These are phyloP conservation scores for Mucor ambiguus DNA, from an alignment of 371 early-diverging fungal genomes.

Conservation along the genomic window DNA sequence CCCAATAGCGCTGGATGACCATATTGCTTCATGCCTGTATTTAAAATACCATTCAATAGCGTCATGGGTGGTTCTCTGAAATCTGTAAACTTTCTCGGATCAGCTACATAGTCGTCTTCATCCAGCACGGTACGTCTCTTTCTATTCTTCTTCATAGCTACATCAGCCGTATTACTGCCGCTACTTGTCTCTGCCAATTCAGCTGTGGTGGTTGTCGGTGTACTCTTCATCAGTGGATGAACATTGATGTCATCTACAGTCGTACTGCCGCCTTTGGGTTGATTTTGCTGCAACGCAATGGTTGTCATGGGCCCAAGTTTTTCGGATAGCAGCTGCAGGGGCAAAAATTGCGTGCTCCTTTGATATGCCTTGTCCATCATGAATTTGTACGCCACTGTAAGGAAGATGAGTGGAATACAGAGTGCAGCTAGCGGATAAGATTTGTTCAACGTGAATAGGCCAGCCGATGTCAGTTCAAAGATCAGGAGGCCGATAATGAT, in stretches of 20 bases:
- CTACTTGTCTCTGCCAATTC: no score
- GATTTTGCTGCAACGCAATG: slow-evolving; percentile 3
- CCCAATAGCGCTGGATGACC: slow-evolving; percentile 74
- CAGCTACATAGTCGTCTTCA: slow-evolving; percentile 74
- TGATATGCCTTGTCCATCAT: slow-evolving; percentile 61
- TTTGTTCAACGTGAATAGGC: slow-evolving; percentile 67
- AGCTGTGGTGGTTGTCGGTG: neutral
- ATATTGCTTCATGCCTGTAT: slow-evolving; percentile 75
- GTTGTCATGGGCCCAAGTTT: slow-evolving; percentile 44
- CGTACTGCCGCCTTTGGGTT: neutral
- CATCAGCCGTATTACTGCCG: neutral
- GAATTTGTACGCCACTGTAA: slow-evolving; percentile 58
- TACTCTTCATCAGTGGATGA: slow-evolving; percentile 3
- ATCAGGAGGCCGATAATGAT: slow-evolving; percentile 73
- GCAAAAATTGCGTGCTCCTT: slow-evolving; percentile 54
- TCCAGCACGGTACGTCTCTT: slow-evolving; percentile 54
- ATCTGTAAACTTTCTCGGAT: slow-evolving; percentile 59
- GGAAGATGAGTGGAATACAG: slow-evolving; percentile 50
- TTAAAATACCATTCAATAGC: slow-evolving; percentile 68
- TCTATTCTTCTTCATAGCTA: slow-evolving; percentile 7
- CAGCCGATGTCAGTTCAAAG: slow-evolving; percentile 80
- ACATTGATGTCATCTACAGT: neutral
- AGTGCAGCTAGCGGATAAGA: slow-evolving; percentile 51
- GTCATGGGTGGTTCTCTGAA: slow-evolving; percentile 79
- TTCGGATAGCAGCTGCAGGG: slow-evolving; percentile 46